A percentile compares a stretch with the other conserved stretches of the same genome.
These are phyloP conservation scores for Omphalotus olearius DNA, from an alignment of 1,284 basidiomycete species.

Conservation along the genomic window DNA sequence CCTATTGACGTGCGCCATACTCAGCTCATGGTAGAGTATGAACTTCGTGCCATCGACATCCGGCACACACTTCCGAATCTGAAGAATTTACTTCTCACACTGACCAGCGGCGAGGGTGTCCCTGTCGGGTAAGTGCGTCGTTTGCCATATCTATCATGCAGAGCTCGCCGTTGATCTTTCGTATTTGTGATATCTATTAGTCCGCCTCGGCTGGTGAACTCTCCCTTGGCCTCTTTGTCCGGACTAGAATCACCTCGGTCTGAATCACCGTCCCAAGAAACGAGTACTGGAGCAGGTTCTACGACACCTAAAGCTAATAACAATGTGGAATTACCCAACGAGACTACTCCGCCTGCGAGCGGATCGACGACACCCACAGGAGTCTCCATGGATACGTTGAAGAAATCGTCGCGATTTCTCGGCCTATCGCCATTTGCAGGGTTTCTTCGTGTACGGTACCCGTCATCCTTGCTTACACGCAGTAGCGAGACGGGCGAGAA, in stretches of 20 bases:
- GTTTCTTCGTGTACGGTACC: conserved; percentile 58
- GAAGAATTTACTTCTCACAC: conserved; percentile 87
- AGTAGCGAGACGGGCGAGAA: conserved; percentile 1
- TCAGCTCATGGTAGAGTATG: conserved; percentile 86
- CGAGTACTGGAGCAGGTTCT: conserved; percentile 20
- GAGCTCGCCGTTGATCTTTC: background rate
- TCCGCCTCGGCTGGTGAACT: conserved; percentile 2
- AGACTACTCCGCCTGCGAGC: conserved; percentile 40
- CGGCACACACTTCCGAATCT: conserved; percentile 95
- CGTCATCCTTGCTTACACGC: conserved; percentile 30
- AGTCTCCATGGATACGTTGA: conserved; percentile 29
- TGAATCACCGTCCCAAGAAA: conserved; percentile 23
- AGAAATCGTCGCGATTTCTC: conserved; percentile 38
- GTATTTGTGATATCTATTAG: conserved; percentile 2
- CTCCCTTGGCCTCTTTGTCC: conserved; percentile 16
- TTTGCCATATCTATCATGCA: background rate
- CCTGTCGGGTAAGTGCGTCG: conserved; percentile 38
- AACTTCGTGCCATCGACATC: conserved; percentile 86
- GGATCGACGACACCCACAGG: conserved; percentile 52
- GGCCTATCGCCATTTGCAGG: conserved; percentile 60
- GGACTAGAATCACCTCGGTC: conserved; percentile 19
- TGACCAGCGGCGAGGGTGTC: conserved; percentile 63
- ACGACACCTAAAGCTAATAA: conserved; percentile 34
- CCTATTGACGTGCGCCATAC: conserved; percentile 13
- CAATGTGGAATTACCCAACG: conserved; percentile 27